Percentiles rank a stretch among this genome's conserved stretches.
phyloP scores from a whole-genome alignment of 495 filamentous ascomycete species.

The Letharia columbiana region DNA sequence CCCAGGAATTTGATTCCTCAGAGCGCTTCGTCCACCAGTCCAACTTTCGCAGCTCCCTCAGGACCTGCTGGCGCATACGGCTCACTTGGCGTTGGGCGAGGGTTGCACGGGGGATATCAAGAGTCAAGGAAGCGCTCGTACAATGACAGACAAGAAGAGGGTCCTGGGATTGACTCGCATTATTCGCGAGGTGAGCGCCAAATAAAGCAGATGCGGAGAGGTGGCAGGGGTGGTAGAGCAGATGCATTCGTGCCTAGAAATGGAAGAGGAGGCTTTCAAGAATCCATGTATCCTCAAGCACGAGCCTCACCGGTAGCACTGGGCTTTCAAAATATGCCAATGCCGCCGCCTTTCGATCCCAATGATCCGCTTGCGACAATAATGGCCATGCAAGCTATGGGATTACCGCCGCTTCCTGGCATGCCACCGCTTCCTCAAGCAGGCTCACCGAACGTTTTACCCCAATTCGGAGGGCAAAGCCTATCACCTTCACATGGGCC shows the following conservation, averaged over 20 bases:
- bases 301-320: conserved; percentile 25
- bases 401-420: conserved; percentile 49
- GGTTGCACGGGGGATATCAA: conserved; percentile 21
- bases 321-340: conserved; percentile 43
- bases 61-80: conserved; percentile 32
- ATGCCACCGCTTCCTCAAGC: conserved; percentile 37
- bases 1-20: conserved; percentile 44
- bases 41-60: conserved; percentile 21
- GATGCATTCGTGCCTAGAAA: conserved; percentile 34
- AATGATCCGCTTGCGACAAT: conserved; percentile 63
- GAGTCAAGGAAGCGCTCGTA: conserved; percentile 50
- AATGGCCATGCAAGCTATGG: conserved; percentile 61
- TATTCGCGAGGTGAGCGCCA: conserved; percentile 43
- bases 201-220: conserved; percentile 67
- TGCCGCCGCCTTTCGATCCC: conserved; percentile 47
- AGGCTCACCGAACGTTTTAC: conserved; percentile 17
- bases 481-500: background rate
- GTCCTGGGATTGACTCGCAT: conserved; percentile 35
- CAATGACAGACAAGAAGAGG: conserved; percentile 49
- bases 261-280: conserved; percentile 22
- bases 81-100: conserved; percentile 19
- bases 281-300: background rate
- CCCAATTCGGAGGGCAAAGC: conserved; percentile 14
- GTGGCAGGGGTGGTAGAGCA: conserved; percentile 47
- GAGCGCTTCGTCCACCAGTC: conserved; percentile 26